Evolutionary conservation across 129 eudicot species (phyloP).

Genomic region (Centaurea solstitialis): DNA sequence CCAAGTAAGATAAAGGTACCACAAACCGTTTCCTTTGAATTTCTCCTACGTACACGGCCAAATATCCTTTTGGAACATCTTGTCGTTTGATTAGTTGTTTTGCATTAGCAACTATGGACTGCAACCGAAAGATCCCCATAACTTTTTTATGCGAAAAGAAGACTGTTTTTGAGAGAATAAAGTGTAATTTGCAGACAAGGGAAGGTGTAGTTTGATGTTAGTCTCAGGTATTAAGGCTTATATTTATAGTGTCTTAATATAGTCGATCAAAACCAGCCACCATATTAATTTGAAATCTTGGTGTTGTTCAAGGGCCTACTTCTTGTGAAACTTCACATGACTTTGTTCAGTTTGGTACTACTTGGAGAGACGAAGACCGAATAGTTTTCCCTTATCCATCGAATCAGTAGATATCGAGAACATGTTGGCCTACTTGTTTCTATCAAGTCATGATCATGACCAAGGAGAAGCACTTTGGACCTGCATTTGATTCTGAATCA

Average conservation of each 20-base stretch:
- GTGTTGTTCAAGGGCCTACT: conserved; percentile 26
- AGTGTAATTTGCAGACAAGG: too few species aligned
- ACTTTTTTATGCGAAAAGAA: neutral
- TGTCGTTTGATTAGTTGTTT: conserved; percentile 9
- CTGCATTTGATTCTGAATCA: neutral
- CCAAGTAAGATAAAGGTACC: conserved; percentile 45
- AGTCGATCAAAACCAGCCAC: neutral
- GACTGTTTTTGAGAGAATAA: neutral
- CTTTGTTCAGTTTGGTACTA: conserved; percentile 10
- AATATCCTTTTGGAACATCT: conserved; percentile 52
- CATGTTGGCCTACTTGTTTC: conserved; percentile 28
- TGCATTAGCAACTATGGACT: neutral
- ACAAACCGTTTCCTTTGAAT: conserved; percentile 33
- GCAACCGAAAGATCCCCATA: neutral
- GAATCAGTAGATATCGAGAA: neutral
- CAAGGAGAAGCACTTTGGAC: neutral
- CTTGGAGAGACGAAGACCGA: neutral
- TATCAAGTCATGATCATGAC: conserved; percentile 8
- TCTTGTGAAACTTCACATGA: conserved; percentile 26
- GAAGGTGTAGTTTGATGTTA: conserved; percentile 7
- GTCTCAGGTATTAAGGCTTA: neutral
- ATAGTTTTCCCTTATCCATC: conserved; percentile 2
- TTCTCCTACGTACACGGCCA: conserved; percentile 61
- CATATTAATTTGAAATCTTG: conserved; percentile 4
- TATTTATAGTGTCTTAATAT: conserved; percentile 11